Conservation (phyloP, 805 yeast genomes). For the Vanderwaltozyma tropicalis region DNA sequence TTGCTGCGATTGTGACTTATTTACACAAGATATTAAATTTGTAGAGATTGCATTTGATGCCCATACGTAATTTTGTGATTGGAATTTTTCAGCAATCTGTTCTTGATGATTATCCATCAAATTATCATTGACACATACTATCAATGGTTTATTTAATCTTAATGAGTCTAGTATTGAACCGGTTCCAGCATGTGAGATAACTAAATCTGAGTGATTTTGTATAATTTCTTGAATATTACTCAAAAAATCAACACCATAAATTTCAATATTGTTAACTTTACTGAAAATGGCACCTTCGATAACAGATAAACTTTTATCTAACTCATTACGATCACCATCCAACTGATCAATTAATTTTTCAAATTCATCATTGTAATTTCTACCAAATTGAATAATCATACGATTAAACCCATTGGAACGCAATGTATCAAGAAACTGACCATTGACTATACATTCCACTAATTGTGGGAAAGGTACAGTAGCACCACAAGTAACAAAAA, state of each 20-base stretch:
- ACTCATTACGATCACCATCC: not conserved
- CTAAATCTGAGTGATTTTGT: conserved; percentile 36
- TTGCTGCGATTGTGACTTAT: conserved; percentile 3
- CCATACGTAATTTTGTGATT: conserved; percentile 22
- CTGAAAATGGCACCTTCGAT: not conserved
- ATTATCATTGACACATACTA: conserved; percentile 59
- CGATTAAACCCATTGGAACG: conserved; percentile 29
- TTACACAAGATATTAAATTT: conserved; percentile 7
- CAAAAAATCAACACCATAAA: conserved; percentile 9
- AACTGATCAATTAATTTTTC: conserved; percentile 2
- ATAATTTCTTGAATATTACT: conserved; percentile 8
- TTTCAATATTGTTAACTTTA: not conserved
- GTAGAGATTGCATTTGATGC: conserved; percentile 12
- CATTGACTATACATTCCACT: conserved; percentile 34
- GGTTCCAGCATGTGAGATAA: conserved; percentile 84
- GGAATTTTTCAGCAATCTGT: conserved; percentile 59
- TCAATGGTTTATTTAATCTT: conserved; percentile 42
- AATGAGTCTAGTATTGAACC: conserved; percentile 82
- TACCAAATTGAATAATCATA: conserved; percentile 54
- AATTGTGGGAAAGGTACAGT: conserved; percentile 69
- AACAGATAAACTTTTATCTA: not conserved
- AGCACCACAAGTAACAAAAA: conserved; percentile 79
- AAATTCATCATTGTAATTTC: conserved; percentile 21
- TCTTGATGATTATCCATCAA: conserved; percentile 85
- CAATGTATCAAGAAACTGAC: conserved; percentile 30